Percentiles rank a stretch among this genome's conserved stretches.
These are phyloP conservation scores for Podosphaera leucotricha DNA, from an alignment of 2,329 filamentous ascomycete species.

Conservation along the genomic window DNA sequence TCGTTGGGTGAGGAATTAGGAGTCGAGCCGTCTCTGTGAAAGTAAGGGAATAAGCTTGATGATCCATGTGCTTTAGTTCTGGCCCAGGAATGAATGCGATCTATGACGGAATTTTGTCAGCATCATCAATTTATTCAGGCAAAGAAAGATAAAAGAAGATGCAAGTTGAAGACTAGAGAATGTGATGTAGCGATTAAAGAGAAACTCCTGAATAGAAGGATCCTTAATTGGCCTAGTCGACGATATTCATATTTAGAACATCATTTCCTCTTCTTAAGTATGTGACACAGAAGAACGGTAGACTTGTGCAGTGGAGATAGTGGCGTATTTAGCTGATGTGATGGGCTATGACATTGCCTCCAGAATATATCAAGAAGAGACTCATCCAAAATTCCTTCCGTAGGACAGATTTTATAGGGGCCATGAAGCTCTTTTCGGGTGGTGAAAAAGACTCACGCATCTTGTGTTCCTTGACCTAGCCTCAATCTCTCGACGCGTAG, in stretches of 20 bases:
- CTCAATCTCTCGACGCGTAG: background rate
- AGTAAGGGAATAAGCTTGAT: constrained; percentile 14
- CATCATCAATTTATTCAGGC: background rate
- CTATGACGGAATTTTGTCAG: constrained; percentile 14
- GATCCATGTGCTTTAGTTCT: constrained; percentile 29
- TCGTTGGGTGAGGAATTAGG: constrained; percentile 17
- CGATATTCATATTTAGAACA: background rate
- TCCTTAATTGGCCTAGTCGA: background rate
- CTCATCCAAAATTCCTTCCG: background rate
- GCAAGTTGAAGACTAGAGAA: background rate
- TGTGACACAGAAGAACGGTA: background rate
- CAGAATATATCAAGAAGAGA: background rate
- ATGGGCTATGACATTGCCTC: background rate
- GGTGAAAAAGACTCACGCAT: background rate
- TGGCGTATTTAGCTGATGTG: background rate
- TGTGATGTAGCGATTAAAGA: background rate
- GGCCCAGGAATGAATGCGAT: constrained; percentile 32
- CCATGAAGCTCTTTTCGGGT: background rate
- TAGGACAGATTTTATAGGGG: background rate
- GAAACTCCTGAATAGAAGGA: background rate
- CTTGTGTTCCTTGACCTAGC: background rate
- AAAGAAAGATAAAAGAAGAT: background rate
- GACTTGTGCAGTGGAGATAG: background rate
- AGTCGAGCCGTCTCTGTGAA: constrained; percentile 16
- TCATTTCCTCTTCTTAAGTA: background rate